Conservation (phyloP, 768 basidiomycete species). For the Boletus sp. region DNA sequence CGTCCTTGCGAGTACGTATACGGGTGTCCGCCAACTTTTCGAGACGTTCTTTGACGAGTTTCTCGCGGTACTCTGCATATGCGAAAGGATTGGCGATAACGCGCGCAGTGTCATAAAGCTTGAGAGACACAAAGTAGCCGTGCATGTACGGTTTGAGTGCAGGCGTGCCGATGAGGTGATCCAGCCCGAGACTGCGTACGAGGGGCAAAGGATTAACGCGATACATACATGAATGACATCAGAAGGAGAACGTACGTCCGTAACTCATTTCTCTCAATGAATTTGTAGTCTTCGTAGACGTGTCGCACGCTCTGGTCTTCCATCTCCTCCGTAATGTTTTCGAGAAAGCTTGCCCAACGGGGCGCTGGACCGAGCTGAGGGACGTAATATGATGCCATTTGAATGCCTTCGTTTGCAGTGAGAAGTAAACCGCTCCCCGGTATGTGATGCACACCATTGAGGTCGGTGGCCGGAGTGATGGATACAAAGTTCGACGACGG, state of each 20-base stretch:
- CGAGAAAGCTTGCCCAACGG: slow-evolving; percentile 95
- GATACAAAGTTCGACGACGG: slow-evolving; percentile 86
- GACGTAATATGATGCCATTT: slow-evolving; percentile 91
- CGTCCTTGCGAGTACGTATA: slow-evolving; percentile 76
- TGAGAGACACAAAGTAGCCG: slow-evolving; percentile 95
- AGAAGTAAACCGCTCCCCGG: slow-evolving; percentile 86
- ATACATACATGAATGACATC: not conserved
- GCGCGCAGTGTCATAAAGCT: slow-evolving; percentile 92
- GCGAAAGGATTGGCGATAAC: slow-evolving; percentile 95
- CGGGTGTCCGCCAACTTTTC: slow-evolving; percentile 91
- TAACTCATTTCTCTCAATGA: slow-evolving; percentile 84
- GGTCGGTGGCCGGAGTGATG: slow-evolving; percentile 84
- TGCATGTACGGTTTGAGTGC: slow-evolving; percentile 99
- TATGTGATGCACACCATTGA: slow-evolving; percentile 89
- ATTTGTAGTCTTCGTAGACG: slow-evolving; percentile 97
- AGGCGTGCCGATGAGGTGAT: slow-evolving; percentile 91
- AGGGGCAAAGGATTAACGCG: not conserved
- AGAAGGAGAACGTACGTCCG: slow-evolving; percentile 56
- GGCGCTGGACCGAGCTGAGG: slow-evolving; percentile 97
- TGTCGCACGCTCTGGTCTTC: slow-evolving; percentile 79
- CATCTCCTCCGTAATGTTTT: slow-evolving; percentile 98
- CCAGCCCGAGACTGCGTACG: slow-evolving; percentile 74
- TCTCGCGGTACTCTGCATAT: slow-evolving; percentile 91
- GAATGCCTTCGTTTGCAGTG: slow-evolving; percentile 94
- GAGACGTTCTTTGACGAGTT: slow-evolving; percentile 81